Conservation (phyloP, 768 basidiomycete genomes). For the Suillus occidentalis region DNA sequence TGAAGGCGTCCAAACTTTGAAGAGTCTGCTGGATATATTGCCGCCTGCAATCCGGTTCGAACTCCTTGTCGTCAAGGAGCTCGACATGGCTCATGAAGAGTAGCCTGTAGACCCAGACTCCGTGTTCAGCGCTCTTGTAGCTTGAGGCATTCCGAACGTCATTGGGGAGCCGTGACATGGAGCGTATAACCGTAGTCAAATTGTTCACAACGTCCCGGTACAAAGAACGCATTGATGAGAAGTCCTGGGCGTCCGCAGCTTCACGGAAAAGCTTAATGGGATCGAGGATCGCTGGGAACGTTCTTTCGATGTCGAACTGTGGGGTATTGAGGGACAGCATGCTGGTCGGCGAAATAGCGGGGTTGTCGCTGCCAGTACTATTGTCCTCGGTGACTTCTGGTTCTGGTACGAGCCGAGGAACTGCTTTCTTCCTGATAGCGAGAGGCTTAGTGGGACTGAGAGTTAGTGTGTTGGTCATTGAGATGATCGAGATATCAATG, state of each 20-base stretch:
- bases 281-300: conserved; percentile 38
- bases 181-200: conserved; percentile 28
- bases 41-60: conserved; percentile 4
- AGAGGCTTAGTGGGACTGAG: background rate
- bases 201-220: conserved; percentile 23
- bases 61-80: conserved; percentile 10
- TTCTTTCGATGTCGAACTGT: conserved; percentile 27
- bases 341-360: conserved; percentile 23
- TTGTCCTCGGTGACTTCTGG: conserved; percentile 12
- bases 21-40: conserved; percentile 20
- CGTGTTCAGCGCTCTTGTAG: conserved; percentile 22
- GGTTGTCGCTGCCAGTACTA: conserved; percentile 26
- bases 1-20: conserved; percentile 30
- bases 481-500: too few species aligned
- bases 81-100: conserved; percentile 24
- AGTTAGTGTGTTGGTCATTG: background rate
- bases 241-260: conserved; percentile 24
- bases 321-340: conserved; percentile 7
- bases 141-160: conserved; percentile 21
- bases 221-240: conserved; percentile 29
- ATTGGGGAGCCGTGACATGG: conserved; percentile 24
- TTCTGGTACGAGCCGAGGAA: background rate
- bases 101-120: conserved; percentile 21
- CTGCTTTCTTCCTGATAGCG: background rate
- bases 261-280: conserved; percentile 29